These are phyloP conservation scores for Kwoniella bestiolae DNA, from an alignment of 768 basidiomycete genomes.

Conservation along the genomic window DNA sequence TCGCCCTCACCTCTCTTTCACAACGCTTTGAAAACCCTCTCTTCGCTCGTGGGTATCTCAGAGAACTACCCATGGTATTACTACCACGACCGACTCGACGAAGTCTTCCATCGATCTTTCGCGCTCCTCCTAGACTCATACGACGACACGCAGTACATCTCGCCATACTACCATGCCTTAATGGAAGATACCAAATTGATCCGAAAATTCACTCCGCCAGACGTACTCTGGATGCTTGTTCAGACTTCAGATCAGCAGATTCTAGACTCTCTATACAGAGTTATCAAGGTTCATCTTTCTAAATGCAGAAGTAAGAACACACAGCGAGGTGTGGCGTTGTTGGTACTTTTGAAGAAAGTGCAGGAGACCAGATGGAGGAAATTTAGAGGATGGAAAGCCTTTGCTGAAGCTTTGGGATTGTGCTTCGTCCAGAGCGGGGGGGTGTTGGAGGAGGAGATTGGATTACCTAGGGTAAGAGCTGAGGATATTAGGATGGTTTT, in stretches of 20 bases:
- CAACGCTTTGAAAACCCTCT: background rate
- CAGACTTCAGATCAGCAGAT: background rate
- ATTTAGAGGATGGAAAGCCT: slow-evolving; percentile 1
- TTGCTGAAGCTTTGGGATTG: background rate
- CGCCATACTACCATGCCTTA: background rate
- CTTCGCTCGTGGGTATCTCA: background rate
- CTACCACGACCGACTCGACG: background rate
- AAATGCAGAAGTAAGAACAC: background rate
- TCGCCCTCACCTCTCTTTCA: background rate
- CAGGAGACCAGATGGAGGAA: background rate
- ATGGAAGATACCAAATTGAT: background rate
- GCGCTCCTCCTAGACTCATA: background rate
- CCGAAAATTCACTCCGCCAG: background rate
- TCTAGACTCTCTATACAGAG: background rate
- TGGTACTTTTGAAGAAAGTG: background rate
- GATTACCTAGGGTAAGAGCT: background rate
- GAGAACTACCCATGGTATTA: slow-evolving; percentile 1
- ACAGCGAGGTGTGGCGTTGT: background rate
- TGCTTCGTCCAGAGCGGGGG: background rate
- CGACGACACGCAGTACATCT: background rate
- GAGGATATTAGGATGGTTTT: background rate
- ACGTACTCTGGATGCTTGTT: background rate
- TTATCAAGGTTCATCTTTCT: background rate
- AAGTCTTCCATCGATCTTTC: background rate
- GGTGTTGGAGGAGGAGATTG: background rate